These are phyloP conservation scores for Asterochloris sp. DNA, from an alignment of 139 green algal species.

Conservation along the genomic window DNA sequence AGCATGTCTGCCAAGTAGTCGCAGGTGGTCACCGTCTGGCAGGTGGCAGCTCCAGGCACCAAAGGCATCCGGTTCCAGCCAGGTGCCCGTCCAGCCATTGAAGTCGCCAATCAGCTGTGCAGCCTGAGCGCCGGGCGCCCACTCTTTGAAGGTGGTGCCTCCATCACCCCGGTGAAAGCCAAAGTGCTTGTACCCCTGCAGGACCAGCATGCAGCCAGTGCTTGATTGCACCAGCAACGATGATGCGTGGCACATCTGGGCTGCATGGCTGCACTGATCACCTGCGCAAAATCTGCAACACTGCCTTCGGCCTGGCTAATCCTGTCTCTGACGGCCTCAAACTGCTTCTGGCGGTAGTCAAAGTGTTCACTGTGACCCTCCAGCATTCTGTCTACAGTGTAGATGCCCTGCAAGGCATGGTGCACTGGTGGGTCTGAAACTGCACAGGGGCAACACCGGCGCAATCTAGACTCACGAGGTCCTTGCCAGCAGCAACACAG, in stretches of 20 bases:
- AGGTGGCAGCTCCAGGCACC: conserved; percentile 76
- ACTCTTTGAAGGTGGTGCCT: conserved; percentile 82
- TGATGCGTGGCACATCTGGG: neutral
- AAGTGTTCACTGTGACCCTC: conserved; percentile 66
- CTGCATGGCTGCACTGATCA: neutral
- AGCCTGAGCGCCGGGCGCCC: conserved; percentile 74
- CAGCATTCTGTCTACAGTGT: conserved; percentile 57
- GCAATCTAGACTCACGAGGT: too few relatives aligned
- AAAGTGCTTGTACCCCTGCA: conserved; percentile 70
- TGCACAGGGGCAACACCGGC: too few relatives aligned
- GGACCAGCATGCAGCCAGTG: neutral
- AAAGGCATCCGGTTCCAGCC: conserved; percentile 75
- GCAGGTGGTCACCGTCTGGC: conserved; percentile 44
- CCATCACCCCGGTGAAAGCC: conserved; percentile 64
- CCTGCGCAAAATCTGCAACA: conserved; percentile 60
- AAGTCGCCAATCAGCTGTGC: conserved; percentile 84
- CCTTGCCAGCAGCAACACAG: too few relatives aligned
- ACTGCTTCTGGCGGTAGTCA: conserved; percentile 71
- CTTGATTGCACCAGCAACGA: neutral
- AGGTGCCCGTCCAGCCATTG: conserved; percentile 75
- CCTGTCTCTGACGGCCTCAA: conserved; percentile 39
- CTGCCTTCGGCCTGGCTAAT: conserved; percentile 66
- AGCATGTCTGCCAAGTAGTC: neutral
- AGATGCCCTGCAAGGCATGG: conserved; percentile 11
- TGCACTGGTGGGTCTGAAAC: too few relatives aligned